Evolutionary conservation across 2,329 filamentous ascomycete genomes (phyloP).

Genomic region (Penicillium griseofulvum): DNA sequence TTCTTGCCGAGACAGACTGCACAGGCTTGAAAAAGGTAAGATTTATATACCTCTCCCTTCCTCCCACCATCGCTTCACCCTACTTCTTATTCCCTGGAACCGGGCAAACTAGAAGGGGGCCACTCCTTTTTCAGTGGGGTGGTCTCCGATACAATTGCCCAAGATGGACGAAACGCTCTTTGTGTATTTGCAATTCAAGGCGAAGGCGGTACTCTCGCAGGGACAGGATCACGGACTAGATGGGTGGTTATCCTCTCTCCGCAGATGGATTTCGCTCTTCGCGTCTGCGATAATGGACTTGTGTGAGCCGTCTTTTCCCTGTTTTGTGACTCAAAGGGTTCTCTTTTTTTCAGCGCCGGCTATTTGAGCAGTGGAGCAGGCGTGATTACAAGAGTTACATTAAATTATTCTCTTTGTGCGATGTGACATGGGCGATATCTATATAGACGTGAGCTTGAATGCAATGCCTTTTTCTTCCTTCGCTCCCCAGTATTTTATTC

Average conservation of each 20-base stretch:
- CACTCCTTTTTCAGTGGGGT: conserved; percentile 46
- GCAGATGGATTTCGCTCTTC: conserved; percentile 37
- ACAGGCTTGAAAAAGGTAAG: conserved; percentile 40
- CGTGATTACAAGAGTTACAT: conserved; percentile 42
- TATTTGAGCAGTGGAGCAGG: conserved; percentile 26
- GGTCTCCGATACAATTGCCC: conserved; percentile 61
- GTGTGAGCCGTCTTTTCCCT: not conserved
- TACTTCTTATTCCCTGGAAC: not conserved
- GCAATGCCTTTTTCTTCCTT: not conserved
- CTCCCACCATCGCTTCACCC: not conserved
- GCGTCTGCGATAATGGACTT: conserved; percentile 14
- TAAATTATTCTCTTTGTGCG: not conserved
- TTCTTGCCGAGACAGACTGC: conserved; percentile 69
- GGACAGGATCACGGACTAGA: not conserved
- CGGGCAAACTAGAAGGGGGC: conserved; percentile 58
- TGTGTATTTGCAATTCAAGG: not conserved
- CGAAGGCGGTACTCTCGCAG: not conserved
- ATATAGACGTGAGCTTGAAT: conserved; percentile 11
- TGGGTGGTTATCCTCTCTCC: conserved; percentile 35
- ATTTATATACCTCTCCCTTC: conserved; percentile 1
- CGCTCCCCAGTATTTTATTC: not conserved
- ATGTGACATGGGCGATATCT: not conserved
- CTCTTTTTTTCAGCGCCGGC: conserved; percentile 15
- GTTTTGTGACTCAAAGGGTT: conserved; percentile 5
- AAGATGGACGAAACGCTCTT: conserved; percentile 40